Evolutionary conservation across 768 basidiomycete species (phyloP), one percentile per base, ranked within the genome.

Genomic region (Boletus rubropictus): DNA sequence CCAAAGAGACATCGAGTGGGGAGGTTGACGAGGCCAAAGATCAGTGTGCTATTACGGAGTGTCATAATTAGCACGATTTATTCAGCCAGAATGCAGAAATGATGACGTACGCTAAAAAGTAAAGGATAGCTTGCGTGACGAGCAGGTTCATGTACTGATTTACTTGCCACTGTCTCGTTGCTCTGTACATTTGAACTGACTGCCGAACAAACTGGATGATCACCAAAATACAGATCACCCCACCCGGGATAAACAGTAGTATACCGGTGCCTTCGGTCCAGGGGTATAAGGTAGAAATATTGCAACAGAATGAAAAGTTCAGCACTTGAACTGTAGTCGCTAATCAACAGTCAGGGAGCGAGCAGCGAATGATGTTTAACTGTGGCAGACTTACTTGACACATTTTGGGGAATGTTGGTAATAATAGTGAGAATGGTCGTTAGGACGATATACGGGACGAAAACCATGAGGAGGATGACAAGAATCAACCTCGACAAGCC

Each of bases 401-500:
- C 20, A 25, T 32, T 32, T 11, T 17, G 3, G 21, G 51, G 48
- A 25, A 49, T 41, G n/a, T 12, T 44, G 17, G 21, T 18, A 29
- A 48, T 22, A 5, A 40, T 17, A 20, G 36, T n/a, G 4, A 53
- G 21, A 7, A 28, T 15, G 8, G 20, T 48, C 0, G 34, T 28
- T 18, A 44, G 1, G 5, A 53, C 6, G 20, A 54, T 5, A 11
- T 36, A 25, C 2, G 43, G 44, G 12, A 55, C 32, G 21, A 36
- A 50, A 17, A 34, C 11, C 28, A 20, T 1, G 12, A 54, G 44
- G 21, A 54, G 44, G 10, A 49, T 20, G 25, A 5, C 5, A 10
- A 55, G 29, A 11, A 55, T 38, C n/a, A 7, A 10, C 24, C 18
- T 46, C 17, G 54, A 55, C 3, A 6, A 10, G 9, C 10, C 14